Evolutionary conservation across 2,329 filamentous ascomycete species (phyloP).

Genomic region (Colletotrichum musae): DNA sequence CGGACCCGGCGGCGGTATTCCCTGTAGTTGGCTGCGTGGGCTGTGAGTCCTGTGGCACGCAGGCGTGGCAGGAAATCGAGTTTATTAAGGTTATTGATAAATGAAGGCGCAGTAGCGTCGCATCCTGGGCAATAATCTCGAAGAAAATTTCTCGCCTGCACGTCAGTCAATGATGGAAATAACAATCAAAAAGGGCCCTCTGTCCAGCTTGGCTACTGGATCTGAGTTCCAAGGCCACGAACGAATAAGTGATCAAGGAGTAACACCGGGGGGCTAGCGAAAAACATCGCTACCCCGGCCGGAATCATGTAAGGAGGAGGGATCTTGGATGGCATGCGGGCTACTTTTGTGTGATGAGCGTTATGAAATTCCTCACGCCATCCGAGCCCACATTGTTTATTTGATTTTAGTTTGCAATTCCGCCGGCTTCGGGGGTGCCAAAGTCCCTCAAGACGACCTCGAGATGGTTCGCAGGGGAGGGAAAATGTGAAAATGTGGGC

Average conservation of each 20-base stretch:
- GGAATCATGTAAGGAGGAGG: conserved; percentile 3
- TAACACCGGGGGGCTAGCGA: neutral
- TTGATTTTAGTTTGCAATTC: conserved; percentile 4
- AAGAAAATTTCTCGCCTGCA: neutral
- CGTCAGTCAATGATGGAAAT: too few species aligned
- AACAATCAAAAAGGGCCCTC: neutral
- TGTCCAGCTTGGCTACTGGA: neutral
- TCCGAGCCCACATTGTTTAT: conserved; percentile 13
- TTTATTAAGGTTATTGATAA: conserved; percentile 12
- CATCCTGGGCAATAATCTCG: conserved; percentile 4
- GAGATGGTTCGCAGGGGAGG: neutral
- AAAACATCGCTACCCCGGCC: neutral
- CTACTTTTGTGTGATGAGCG: conserved; percentile 13
- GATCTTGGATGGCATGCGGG: conserved; percentile 8
- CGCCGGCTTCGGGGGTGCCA: neutral
- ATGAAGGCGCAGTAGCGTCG: conserved; percentile 9
- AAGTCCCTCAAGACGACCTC: neutral
- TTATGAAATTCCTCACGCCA: conserved; percentile 3
- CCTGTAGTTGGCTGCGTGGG: neutral
- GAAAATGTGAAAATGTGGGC: conserved; percentile 27
- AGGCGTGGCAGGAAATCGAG: neutral
- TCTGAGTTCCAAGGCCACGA: neutral
- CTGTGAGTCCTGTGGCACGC: too few species aligned
- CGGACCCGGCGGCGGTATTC: neutral
- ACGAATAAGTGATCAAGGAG: neutral